These are phyloP conservation scores for Onygenales sp. DNA, from an alignment of 2,329 filamentous ascomycete species.

Conservation along the genomic window DNA sequence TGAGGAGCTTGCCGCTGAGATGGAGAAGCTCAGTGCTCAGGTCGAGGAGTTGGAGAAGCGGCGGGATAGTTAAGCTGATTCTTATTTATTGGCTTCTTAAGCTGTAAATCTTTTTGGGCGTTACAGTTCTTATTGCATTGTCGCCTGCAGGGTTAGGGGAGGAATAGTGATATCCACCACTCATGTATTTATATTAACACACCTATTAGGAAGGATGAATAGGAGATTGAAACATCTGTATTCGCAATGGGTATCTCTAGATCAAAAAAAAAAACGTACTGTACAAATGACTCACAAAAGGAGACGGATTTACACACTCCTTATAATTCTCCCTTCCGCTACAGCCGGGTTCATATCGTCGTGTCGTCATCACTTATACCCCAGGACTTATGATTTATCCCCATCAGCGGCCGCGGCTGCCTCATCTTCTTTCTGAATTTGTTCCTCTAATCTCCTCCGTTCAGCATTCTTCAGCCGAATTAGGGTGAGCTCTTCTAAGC, in stretches of 20 bases:
- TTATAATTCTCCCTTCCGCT: neutral
- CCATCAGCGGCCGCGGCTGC: conserved; percentile 27
- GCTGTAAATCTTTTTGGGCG: neutral
- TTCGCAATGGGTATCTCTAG: conserved; percentile 1
- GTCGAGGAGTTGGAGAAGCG: neutral
- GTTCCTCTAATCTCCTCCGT: conserved; percentile 43
- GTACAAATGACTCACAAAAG: neutral
- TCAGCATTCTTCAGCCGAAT: conserved; percentile 50
- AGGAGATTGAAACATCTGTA: neutral
- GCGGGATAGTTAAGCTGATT: too few relatives aligned
- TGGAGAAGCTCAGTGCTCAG: conserved; percentile 24
- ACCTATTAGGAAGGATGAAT: neutral
- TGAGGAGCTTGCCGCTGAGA: conserved; percentile 24
- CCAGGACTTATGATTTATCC: conserved; percentile 10
- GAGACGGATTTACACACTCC: neutral
- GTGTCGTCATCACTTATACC: neutral
- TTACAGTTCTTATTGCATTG: neutral
- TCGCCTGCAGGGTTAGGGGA: too few relatives aligned
- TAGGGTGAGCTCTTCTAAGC: conserved; percentile 41
- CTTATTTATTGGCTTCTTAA: too few relatives aligned
- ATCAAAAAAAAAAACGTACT: neutral
- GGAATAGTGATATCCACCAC: too few relatives aligned
- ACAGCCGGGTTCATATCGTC: neutral
- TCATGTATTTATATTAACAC: neutral
- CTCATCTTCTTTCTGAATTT: conserved; percentile 42